Base-by-base conservation (phyloP, 1,139 yeast genomes). In the Suhomyces chickasaworum region DNA sequence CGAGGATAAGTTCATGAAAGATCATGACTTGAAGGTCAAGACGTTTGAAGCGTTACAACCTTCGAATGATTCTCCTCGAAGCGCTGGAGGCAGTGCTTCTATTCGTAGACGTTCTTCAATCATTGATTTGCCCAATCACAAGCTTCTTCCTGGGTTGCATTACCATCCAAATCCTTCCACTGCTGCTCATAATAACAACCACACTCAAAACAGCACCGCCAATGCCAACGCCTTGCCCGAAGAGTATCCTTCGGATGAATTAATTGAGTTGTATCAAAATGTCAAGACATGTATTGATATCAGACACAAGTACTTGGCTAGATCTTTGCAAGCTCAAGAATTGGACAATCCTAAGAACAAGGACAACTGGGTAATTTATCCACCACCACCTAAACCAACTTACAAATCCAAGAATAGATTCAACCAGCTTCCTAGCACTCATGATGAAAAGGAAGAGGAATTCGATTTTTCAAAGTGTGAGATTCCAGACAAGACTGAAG, bases 361-460 rank as follows among this genome's bases (percentile, higher is more conserved):
- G 23, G 73, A 69, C 22, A 69, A 65, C 37, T 95, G 99, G 98
- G 62, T 63, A 13, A 83, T 95, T 42, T 91, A 91, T 61, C 99
- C 99, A 0, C 83, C 86, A 9, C 98, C 98, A 1, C 99, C 99
- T 10, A 83, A 83, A 51, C 97, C 99, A 1, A 83, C 95, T 22
- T 93, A 95, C 79, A 86, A 87, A 57, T 79, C 87, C 18, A 83
- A 78, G 45, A 71, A 75, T 52, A 65, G 79, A 50, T 73, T 66
- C 80, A 73, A 87, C 68, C 81, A 84, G 71, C 64, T 80, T 46
- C 71, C 69, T 9, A 58, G 55, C 3, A 53, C 56, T 18, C 60
- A 60, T 13, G 52, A 56, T 33, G 62, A 74, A 64, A 52, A 58
- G 21, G 63, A 60, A 29, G 54, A 78, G 50, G 80, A 78, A 20